Evolutionary conservation across 768 basidiomycete species (phyloP).

Genomic region (Rhizopogon vinicolor): DNA sequence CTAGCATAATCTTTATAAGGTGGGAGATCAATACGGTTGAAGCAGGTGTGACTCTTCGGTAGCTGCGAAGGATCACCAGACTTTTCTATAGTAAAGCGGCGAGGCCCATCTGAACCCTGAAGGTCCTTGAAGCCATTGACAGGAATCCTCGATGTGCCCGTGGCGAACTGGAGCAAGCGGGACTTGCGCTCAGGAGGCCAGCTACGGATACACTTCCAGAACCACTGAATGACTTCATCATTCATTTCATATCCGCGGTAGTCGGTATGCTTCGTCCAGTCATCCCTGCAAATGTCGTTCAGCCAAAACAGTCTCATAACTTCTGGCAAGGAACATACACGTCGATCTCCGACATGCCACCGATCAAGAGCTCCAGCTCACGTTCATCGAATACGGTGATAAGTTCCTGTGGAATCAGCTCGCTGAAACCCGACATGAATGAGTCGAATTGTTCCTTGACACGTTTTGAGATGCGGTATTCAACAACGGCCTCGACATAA

Average conservation of each 20-base stretch:
- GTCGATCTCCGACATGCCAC: constrained; percentile 99
- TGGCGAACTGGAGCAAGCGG: constrained; percentile 92
- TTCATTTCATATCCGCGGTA: constrained; percentile 95
- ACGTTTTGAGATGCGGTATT: constrained; percentile 95
- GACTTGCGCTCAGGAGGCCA: constrained; percentile 99
- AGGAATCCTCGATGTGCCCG: constrained; percentile 94
- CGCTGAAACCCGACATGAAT: constrained; percentile 99
- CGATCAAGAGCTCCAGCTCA: constrained; percentile 94
- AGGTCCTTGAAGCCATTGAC: constrained; percentile 99
- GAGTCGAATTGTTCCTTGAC: constrained; percentile 99
- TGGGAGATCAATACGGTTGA: constrained; percentile 96
- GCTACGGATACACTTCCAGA: constrained; percentile 97
- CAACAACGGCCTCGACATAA: constrained; percentile 90
- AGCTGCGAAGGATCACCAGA: constrained; percentile 94
- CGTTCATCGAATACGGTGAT: constrained; percentile 99
- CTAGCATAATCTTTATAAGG: constrained; percentile 95
- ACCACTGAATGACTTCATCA: constrained; percentile 98
- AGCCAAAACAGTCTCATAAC: not conserved
- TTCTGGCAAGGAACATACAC: constrained; percentile 54
- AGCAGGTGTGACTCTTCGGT: constrained; percentile 96
- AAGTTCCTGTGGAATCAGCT: constrained; percentile 95
- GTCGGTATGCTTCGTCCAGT: constrained; percentile 99
- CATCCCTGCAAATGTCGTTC: constrained; percentile 51
- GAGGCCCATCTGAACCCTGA: constrained; percentile 95
- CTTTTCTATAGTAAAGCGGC: constrained; percentile 98